Conservation (phyloP, 495 filamentous ascomycete genomes). For the Elasticomyces elasticus region DNA sequence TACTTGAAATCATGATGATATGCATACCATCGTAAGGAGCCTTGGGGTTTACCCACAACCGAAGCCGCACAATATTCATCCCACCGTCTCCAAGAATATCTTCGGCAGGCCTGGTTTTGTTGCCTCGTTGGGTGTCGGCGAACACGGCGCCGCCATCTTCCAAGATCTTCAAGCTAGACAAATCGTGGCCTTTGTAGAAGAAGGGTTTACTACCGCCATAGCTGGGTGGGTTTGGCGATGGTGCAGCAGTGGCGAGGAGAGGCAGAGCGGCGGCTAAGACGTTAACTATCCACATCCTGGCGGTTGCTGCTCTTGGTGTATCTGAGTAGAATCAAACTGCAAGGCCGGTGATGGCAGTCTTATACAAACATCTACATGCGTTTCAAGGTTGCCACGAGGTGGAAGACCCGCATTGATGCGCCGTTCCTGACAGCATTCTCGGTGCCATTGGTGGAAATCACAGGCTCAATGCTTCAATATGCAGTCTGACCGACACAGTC, state of each 20-base stretch:
- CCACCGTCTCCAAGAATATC: constrained; percentile 36
- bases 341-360: no score
- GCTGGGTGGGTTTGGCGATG: background rate
- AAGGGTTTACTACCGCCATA: background rate
- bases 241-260: background rate
- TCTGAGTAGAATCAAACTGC: no score
- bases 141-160: constrained; percentile 31
- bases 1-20: background rate
- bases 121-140: constrained; percentile 30
- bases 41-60: constrained; percentile 22
- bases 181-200: constrained; percentile 36
- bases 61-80: constrained; percentile 27
- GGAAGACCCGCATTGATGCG: background rate
- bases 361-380: no score
- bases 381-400: background rate
- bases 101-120: constrained; percentile 31
- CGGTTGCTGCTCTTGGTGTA: no score
- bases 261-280: background rate
- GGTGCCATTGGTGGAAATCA: background rate
- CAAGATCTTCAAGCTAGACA: constrained; percentile 31
- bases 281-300: background rate
- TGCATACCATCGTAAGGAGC: constrained; percentile 16
- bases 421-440: background rate
- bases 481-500: no score
- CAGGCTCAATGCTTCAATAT: background rate